phyloP scores from a whole-genome alignment of 2,329 filamentous ascomycete genomes.

The Plenodomus tracheiphilus region DNA sequence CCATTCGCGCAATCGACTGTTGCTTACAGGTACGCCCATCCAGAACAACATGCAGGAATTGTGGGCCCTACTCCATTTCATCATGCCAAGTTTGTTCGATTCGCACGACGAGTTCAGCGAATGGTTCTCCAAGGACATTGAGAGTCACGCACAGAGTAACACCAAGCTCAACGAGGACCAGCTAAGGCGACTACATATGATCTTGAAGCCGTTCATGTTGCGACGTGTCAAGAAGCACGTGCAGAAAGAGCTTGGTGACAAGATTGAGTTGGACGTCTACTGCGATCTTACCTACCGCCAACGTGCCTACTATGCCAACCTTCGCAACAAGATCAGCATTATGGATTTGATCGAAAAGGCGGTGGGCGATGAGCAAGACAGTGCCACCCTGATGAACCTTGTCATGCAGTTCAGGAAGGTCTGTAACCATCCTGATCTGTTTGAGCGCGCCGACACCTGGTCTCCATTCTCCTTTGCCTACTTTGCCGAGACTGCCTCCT shows the following conservation, averaged over 20 bases:
- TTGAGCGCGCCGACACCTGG: constrained; percentile 88
- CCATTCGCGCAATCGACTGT: constrained; percentile 89
- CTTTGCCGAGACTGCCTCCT: constrained; percentile 94
- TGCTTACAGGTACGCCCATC: constrained; percentile 95
- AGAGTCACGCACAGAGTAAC: constrained; percentile 97
- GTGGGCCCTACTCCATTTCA: constrained; percentile 97
- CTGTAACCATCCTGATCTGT: constrained; percentile 96
- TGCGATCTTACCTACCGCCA: constrained; percentile 97
- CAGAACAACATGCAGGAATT: constrained; percentile 99
- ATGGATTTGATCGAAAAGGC: constrained; percentile 99
- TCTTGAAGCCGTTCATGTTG: constrained; percentile 98
- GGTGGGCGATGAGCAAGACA: constrained; percentile 90
- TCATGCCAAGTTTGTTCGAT: constrained; percentile 99
- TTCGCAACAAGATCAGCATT: constrained; percentile 96
- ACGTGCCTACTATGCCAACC: constrained; percentile 86
- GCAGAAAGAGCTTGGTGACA: constrained; percentile 97
- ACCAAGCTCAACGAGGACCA: constrained; percentile 99
- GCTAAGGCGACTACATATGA: constrained; percentile 96
- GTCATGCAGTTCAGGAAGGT: constrained; percentile 99
- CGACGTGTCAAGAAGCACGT: constrained; percentile 99
- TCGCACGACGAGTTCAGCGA: constrained; percentile 91
- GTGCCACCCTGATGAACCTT: constrained; percentile 95
- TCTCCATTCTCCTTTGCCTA: constrained; percentile 83
- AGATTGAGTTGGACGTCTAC: constrained; percentile 95
- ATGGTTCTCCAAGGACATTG: constrained; percentile 95